Conservation (phyloP, 768 basidiomycete genomes). For the Imleria badia region DNA sequence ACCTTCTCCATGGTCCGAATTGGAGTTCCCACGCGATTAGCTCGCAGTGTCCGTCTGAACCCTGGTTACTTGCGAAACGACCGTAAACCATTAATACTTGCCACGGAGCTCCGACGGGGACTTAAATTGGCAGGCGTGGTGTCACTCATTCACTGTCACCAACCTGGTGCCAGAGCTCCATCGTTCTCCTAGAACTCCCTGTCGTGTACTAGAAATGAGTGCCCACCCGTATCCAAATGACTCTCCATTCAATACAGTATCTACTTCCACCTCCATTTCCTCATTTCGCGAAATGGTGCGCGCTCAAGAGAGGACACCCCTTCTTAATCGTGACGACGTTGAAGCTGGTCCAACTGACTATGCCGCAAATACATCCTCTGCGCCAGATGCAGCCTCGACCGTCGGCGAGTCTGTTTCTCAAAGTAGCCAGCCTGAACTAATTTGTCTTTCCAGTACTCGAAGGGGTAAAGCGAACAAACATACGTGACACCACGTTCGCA, state of each 20-base stretch:
- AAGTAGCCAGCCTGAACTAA: not conserved
- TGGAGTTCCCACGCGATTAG: too few relatives aligned
- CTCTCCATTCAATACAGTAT: conserved; percentile 21
- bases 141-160: too few relatives aligned
- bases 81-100: too few relatives aligned
- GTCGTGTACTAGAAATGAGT: conserved; percentile 13
- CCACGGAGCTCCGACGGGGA: too few relatives aligned
- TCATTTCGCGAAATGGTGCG: conserved; percentile 26
- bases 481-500: conserved; percentile 33
- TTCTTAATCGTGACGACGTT: conserved; percentile 26
- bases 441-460: conserved; percentile 3
- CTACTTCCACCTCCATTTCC: conserved; percentile 27
- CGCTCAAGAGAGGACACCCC: conserved; percentile 22
- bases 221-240: conserved; percentile 1
- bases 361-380: conserved; percentile 12
- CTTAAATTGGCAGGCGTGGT: too few relatives aligned
- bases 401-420: conserved; percentile 12
- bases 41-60: too few relatives aligned
- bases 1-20: too few relatives aligned
- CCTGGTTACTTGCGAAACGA: too few relatives aligned
- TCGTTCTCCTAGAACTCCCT: not conserved
- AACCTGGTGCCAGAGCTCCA: not conserved
- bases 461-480: conserved; percentile 14
- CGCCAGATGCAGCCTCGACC: conserved; percentile 17
- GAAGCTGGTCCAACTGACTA: conserved; percentile 28